These are phyloP conservation scores for Bombardia bombarda DNA, from an alignment of 495 filamentous ascomycete species.

Conservation along the genomic window DNA sequence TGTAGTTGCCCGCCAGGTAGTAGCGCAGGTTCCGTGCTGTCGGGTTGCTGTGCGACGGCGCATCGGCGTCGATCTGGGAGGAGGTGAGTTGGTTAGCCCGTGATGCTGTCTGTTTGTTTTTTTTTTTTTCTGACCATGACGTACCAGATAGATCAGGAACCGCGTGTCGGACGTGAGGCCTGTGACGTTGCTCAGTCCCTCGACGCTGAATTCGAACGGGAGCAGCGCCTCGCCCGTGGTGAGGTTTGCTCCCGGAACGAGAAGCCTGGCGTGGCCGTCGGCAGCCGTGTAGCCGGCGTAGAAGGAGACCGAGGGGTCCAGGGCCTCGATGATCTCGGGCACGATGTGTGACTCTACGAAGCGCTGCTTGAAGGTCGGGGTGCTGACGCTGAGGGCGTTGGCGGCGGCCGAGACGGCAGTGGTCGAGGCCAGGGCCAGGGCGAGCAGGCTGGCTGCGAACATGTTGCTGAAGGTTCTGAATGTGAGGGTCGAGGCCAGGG, in stretches of 20 bases:
- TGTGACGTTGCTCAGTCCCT: constrained; percentile 19
- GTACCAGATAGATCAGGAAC: constrained; percentile 19
- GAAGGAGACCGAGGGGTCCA: constrained; percentile 20
- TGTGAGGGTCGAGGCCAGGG: no score
- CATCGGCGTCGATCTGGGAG: constrained; percentile 17
- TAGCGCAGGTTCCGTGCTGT: constrained; percentile 17
- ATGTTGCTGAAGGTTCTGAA: neutral
- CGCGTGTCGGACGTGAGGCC: constrained; percentile 11
- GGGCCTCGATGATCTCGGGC: constrained; percentile 17
- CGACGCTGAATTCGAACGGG: constrained; percentile 20
- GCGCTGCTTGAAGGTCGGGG: constrained; percentile 16
- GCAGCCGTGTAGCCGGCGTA: constrained; percentile 14
- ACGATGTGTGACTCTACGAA: constrained; percentile 19
- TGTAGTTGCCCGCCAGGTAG: constrained; percentile 21
- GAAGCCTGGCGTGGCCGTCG: constrained; percentile 11
- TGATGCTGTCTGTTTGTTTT: neutral
- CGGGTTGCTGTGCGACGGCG: constrained; percentile 12
- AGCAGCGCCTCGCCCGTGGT: constrained; percentile 6
- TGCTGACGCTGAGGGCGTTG: constrained; percentile 12
- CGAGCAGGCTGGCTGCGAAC: neutral
- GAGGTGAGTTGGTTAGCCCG: neutral
- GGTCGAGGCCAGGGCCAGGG: constrained; percentile 7
- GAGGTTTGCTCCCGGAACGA: constrained; percentile 11
- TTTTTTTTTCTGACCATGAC: neutral
- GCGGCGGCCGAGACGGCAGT: constrained; percentile 7